Base-by-base conservation (phyloP, 73 alveolate genomes). In the Paramecium octaurelia region DNA sequence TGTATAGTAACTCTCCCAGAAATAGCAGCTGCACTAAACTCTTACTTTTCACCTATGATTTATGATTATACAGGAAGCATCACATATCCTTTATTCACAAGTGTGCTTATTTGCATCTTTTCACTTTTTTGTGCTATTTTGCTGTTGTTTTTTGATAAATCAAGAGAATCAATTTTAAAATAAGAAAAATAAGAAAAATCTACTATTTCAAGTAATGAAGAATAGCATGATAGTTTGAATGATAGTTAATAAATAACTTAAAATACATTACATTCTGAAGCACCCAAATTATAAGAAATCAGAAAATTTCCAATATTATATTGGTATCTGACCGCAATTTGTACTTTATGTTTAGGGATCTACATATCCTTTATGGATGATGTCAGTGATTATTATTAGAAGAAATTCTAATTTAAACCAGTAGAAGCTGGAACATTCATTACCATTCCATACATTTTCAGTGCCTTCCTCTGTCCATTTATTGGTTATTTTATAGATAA, bases 11-110 rank as follows among this genome's bases (percentile, higher is more conserved):
- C 75, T 1, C 1, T 42, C 16, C 75, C 75, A 20, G 75, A 77
- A 76, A 20, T 76, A 40, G 64, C 89, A 36, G 38, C 71, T 14
- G 89, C 89, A 76, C 12, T 76, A 7, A 76, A 76, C 24, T 76
- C 89, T 43, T 76, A 40, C 18, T 76, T 76, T 43, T 43, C 73
- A 11, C 90, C 76, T 10, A 29, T 77, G 50, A 43, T 77, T 14
- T 77, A 77, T 77, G 90, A 77, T 29, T 46, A 42, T 23, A 77
- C 50, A 16, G 24, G 50, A 16, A 43, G 35, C n/a, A 40, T 77
- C 8, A 40, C 90, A 77, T 42, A 42, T 77, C 75, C 90, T 7
- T 60, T 77, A 3, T 42, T 38, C 35, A 77, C 73, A 34, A 77
- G 90, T 77, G 75, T 42, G 4, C 42, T 36, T 35, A 70, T 76